Conservation (phyloP, 179 eudicot genomes). For the Spergularia azorica region DNA sequence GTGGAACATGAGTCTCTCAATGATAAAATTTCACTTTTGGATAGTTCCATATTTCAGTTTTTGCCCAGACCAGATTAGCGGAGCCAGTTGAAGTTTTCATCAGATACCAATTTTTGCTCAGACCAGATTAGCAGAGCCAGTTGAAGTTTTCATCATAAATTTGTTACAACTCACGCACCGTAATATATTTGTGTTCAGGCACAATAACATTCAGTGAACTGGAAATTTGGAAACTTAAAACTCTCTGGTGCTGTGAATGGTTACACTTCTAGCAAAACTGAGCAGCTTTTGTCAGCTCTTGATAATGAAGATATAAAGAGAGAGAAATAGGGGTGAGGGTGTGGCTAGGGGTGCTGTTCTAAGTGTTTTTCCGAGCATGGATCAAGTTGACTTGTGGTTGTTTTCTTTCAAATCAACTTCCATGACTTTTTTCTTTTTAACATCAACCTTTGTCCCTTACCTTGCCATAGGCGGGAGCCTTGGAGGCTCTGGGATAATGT, state of each 20-base stretch:
- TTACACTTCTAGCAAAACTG: not conserved
- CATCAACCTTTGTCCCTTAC: too few relatives aligned
- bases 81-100: conserved; percentile 4
- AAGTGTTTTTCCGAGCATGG: not conserved
- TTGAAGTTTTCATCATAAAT: too few relatives aligned
- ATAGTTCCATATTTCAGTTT: not conserved
- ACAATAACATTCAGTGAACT: not conserved
- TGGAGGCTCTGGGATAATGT: too few relatives aligned
- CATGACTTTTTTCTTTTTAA: not conserved
- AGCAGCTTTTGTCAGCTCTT: not conserved
- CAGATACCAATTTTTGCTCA: not conserved
- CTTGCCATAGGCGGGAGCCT: too few relatives aligned
- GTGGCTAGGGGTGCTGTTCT: too few relatives aligned
- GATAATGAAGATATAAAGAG: not conserved
- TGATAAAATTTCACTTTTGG: not conserved
- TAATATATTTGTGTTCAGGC: not conserved
- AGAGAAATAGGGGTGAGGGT: not conserved
- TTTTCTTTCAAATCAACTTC: not conserved
- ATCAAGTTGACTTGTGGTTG: not conserved
- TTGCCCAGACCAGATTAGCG: not conserved
- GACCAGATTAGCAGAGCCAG: too few relatives aligned
- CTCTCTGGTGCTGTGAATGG: not conserved
- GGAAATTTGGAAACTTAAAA: not conserved
- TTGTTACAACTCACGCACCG: too few relatives aligned
- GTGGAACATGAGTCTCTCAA: not conserved